Evolutionary conservation across 179 eudicot genomes (phyloP).

Genomic region (Beta macrorhiza): DNA sequence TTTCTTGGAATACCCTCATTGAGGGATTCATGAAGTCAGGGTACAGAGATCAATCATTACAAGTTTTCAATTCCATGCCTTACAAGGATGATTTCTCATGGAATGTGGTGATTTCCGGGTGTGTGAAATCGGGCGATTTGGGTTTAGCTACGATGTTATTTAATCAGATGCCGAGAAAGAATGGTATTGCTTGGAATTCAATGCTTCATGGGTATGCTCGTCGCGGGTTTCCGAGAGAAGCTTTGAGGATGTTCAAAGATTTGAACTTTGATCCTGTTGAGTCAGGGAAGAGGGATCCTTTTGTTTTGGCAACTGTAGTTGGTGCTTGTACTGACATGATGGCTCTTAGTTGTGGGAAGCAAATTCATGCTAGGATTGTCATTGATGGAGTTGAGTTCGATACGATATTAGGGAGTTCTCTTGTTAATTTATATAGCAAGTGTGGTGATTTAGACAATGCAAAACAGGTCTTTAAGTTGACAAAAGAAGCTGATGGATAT

Average conservation of each 20-base stretch:
- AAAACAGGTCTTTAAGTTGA: constrained; percentile 32
- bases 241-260: constrained; percentile 62
- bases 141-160: constrained; percentile 49
- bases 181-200: constrained; percentile 71
- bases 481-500: constrained; percentile 59
- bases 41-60: constrained; percentile 33
- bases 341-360: constrained; percentile 63
- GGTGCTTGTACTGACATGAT: constrained; percentile 71
- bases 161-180: constrained; percentile 75
- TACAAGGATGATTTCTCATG: constrained; percentile 68
- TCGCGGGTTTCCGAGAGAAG: constrained; percentile 52
- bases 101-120: constrained; percentile 69
- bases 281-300: constrained; percentile 42
- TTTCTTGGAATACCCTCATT: constrained; percentile 79
- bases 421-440: constrained; percentile 80
- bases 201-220: constrained; percentile 80
- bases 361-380: constrained; percentile 64
- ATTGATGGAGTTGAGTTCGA: constrained; percentile 53
- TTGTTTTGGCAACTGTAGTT: constrained; percentile 62
- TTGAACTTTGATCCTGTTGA: constrained; percentile 38
- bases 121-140: constrained; percentile 57
- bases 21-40: constrained; percentile 71
- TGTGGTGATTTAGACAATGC: constrained; percentile 69
- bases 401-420: constrained; percentile 68
- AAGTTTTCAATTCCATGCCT: constrained; percentile 59